Base-by-base conservation (phyloP, 2,329 filamentous ascomycete genomes). In the Hypoxylon sp. region DNA sequence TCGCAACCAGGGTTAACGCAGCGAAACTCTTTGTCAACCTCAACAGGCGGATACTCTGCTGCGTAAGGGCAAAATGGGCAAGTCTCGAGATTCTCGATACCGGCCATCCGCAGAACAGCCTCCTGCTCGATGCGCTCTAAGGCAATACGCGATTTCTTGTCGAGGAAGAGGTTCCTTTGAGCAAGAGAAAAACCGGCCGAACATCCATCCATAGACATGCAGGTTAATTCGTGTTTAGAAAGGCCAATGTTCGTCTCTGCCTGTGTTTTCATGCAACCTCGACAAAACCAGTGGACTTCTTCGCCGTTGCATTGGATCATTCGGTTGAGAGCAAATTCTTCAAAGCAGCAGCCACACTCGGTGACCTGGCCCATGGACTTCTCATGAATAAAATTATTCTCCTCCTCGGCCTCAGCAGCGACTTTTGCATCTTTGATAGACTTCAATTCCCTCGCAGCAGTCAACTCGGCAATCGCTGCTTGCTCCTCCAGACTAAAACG, bases 31-130 rank as follows among this genome's bases (percentile, higher is more conserved):
- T 85, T 89, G 76, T 95, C 86, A 17, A 87, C 80, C 17, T 91
- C 87, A 1, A 91, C 80, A 0, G 91, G 87, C 0, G 87, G 88
- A 69, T 89, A 92, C 65, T 93, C 91, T 34, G 89, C 91, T 45
- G 92, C 93, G 80, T 88, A 97, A 21, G 92, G 89, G 77, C 93
- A 97, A 75, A 94, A 96, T 0, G 93, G 93, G 71, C 93, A 97
- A 32, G 86, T 88, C 32, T 87, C 91, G 1, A 97, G 85, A 67
- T 90, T 88, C 43, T 93, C 89, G 36, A 97, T 85, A 0, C 85
- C 87, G 0, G 93, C 92, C 67, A 87, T 82, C n/a, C 87, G 86
- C 41, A 97, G 82, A 23, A 88, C 86, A 17, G 90, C 85, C 73
- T 91, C 87, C 76, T 92, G 89, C 75, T 94, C 91, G 56, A 94